A percentile compares a stretch with the other conserved stretches of the same genome.
Evolutionary conservation across 208 protist species (phyloP).

Genomic region (Acanthamoeba castellanii): DNA sequence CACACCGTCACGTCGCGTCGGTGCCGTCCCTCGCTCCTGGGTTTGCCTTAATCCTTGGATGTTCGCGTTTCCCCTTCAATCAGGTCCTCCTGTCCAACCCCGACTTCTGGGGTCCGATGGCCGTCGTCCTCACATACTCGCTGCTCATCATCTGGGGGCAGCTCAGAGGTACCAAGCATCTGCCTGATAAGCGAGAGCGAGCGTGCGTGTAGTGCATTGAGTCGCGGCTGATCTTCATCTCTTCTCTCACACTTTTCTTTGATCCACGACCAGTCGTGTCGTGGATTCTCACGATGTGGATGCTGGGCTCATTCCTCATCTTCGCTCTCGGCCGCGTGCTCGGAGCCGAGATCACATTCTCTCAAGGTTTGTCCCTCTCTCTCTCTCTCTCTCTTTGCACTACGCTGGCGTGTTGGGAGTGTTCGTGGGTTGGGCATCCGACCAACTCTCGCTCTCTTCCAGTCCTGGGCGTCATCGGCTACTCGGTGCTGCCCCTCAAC

Average conservation of each 20-base stretch:
- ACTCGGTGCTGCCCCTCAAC: slow-evolving; percentile 71
- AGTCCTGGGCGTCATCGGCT: slow-evolving; percentile 74
- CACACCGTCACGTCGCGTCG: too few species aligned
- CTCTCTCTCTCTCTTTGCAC: too few species aligned
- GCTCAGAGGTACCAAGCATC: background rate
- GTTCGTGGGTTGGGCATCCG: background rate
- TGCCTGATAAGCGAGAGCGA: too few species aligned
- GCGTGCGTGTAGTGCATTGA: background rate
- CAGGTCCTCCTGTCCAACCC: slow-evolving; percentile 60
- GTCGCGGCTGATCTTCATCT: background rate
- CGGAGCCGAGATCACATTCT: slow-evolving; percentile 60
- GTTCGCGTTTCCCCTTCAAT: background rate
- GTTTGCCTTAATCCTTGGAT: background rate
- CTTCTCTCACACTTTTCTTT: too few species aligned
- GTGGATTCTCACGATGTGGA: slow-evolving; percentile 77
- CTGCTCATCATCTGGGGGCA: slow-evolving; percentile 72
- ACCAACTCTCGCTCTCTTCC: background rate
- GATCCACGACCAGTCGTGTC: slow-evolving; percentile 43
- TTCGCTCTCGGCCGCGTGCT: slow-evolving; percentile 70
- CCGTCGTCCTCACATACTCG: slow-evolving; percentile 70
- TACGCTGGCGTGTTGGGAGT: background rate
- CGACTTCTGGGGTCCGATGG: slow-evolving; percentile 77
- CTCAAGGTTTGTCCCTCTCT: background rate
- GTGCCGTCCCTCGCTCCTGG: too few species aligned
- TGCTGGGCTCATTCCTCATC: slow-evolving; percentile 71